Conservation (phyloP, 345 rosid genomes). For the Populus euphratica region DNA sequence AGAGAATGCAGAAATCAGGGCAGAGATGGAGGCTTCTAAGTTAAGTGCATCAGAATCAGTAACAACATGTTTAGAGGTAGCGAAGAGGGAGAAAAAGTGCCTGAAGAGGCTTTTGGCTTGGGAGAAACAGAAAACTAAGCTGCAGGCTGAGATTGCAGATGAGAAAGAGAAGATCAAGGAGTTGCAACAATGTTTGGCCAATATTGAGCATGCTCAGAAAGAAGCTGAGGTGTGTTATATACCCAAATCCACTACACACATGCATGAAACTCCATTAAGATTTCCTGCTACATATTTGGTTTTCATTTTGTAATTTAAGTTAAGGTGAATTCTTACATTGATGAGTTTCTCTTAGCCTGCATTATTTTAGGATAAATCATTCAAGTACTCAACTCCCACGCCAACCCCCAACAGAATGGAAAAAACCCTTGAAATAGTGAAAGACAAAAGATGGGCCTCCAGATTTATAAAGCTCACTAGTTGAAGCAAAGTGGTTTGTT, state of each 20-base stretch:
- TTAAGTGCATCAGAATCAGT: conserved; percentile 86
- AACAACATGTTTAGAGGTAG: conserved; percentile 58
- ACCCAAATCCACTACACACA: neutral
- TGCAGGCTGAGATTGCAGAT: conserved; percentile 66
- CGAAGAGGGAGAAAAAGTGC: conserved; percentile 79
- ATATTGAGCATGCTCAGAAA: conserved; percentile 48
- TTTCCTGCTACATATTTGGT: neutral
- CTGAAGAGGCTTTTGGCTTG: conserved; percentile 70
- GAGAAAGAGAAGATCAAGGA: conserved; percentile 74
- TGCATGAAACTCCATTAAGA: neutral
- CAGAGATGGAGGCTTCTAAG: conserved; percentile 91
- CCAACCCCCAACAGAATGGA: neutral
- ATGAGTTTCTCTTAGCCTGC: neutral
- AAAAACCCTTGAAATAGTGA: neutral
- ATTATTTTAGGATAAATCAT: neutral
- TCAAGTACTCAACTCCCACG: neutral
- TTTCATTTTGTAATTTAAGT: neutral
- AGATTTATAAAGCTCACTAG: neutral
- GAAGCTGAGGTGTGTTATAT: conserved; percentile 63
- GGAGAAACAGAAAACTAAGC: conserved; percentile 80
- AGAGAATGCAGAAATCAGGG: conserved; percentile 85
- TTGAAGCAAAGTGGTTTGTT: neutral
- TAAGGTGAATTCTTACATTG: neutral
- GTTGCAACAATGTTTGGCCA: conserved; percentile 46
- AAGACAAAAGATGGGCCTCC: neutral